phyloP scores from a whole-genome alignment of 352 stramenopile species.

The Lagenidium giganteum region DNA sequence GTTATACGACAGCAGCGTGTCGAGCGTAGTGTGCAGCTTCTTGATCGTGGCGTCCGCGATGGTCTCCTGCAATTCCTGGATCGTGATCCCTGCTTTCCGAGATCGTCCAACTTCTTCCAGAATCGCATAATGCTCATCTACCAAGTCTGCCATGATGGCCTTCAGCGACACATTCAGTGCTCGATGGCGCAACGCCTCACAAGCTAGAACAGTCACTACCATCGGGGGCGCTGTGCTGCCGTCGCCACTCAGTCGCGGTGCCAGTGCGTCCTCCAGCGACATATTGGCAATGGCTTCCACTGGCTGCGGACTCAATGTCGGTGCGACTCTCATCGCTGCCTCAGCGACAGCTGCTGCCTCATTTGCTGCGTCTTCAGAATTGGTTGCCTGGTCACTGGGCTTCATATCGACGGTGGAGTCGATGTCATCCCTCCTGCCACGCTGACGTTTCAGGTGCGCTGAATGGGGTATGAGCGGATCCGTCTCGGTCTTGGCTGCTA shows the following conservation, averaged over 20 bases:
- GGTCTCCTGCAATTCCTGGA: slow-evolving; percentile 35
- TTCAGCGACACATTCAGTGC: slow-evolving; percentile 62
- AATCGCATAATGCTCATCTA: slow-evolving; percentile 53
- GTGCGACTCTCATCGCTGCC: slow-evolving; percentile 2
- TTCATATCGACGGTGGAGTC: background rate
- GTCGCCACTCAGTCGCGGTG: background rate
- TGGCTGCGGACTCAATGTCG: background rate
- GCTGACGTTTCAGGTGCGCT: too few species aligned
- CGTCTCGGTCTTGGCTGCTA: background rate
- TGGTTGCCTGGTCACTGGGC: background rate
- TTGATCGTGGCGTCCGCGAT: slow-evolving; percentile 46
- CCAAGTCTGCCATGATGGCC: slow-evolving; percentile 59
- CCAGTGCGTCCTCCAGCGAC: slow-evolving; percentile 7
- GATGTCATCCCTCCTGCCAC: background rate
- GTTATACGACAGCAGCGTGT: slow-evolving; percentile 73
- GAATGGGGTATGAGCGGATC: background rate
- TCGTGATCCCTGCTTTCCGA: slow-evolving; percentile 45
- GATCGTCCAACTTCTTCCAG: slow-evolving; percentile 55
- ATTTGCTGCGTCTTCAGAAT: background rate
- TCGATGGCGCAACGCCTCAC: slow-evolving; percentile 55
- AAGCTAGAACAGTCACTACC: slow-evolving; percentile 40
- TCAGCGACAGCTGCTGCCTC: background rate
- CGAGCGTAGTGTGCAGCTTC: slow-evolving; percentile 66
- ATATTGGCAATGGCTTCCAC: slow-evolving; percentile 9
- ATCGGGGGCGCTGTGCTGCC: background rate